Evolutionary conservation across 2,329 filamentous ascomycete species (phyloP).

Genomic region (Cladosporium oxysporum): DNA sequence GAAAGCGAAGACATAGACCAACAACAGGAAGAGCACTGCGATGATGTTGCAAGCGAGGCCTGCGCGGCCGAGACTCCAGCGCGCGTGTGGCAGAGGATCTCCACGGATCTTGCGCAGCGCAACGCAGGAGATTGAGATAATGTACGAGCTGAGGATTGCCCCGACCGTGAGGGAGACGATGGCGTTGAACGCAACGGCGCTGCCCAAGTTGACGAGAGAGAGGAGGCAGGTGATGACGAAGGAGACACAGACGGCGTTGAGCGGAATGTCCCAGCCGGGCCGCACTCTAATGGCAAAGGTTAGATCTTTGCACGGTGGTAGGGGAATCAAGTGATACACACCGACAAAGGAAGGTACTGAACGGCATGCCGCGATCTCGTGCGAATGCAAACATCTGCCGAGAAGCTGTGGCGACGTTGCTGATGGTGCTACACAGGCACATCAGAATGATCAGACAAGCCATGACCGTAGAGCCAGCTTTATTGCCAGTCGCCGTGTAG

Average conservation of each 20-base stretch:
- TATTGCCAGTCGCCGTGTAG: constrained; percentile 33
- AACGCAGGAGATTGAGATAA: constrained; percentile 36
- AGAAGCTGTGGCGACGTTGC: constrained; percentile 38
- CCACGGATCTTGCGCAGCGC: constrained; percentile 8
- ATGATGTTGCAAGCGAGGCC: constrained; percentile 18
- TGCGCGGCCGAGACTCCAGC: constrained; percentile 14
- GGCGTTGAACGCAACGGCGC: constrained; percentile 31
- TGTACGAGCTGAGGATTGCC: constrained; percentile 38
- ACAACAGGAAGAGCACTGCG: constrained; percentile 15
- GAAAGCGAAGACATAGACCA: constrained; percentile 22
- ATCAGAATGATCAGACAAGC: constrained; percentile 35
- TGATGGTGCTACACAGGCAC: constrained; percentile 39
- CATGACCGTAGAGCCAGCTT: constrained; percentile 35
- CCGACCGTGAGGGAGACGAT: constrained; percentile 44
- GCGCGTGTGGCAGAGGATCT: constrained; percentile 11
- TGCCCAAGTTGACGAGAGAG: constrained; percentile 21
- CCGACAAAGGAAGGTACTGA: constrained; percentile 34
- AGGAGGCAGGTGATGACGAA: constrained; percentile 24
- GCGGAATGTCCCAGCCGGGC: constrained; percentile 31
- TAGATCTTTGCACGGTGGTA: not conserved
- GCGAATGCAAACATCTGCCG: constrained; percentile 39
- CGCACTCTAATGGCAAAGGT: constrained; percentile 25
- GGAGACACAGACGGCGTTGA: constrained; percentile 23
- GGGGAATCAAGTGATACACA: not conserved
- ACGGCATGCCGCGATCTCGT: constrained; percentile 37